phyloP scores from a whole-genome alignment of 768 basidiomycete genomes.

The Trichaptum fuscoviolaceum region DNA sequence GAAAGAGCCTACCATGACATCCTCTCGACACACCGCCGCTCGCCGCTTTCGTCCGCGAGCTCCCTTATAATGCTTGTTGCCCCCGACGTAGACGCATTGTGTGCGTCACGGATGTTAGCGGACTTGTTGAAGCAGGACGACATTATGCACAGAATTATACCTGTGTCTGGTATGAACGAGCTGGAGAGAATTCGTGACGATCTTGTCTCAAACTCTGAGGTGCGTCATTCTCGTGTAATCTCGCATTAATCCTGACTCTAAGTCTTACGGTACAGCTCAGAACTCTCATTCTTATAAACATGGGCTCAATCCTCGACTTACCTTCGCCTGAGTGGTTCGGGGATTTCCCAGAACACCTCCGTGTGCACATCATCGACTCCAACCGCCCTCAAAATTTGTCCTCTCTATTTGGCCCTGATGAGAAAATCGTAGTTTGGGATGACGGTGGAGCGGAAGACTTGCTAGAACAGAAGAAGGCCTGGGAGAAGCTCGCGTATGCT shows the following conservation, averaged over 20 bases:
- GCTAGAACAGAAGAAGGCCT: slow-evolving; percentile 69
- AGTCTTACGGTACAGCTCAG: slow-evolving; percentile 50
- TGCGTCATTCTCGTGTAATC: slow-evolving; percentile 25
- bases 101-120: slow-evolving; percentile 86
- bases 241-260: slow-evolving; percentile 3
- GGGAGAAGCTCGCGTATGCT: slow-evolving; percentile 78
- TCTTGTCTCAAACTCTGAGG: slow-evolving; percentile 62
- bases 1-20: slow-evolving; percentile 69
- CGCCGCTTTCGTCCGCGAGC: slow-evolving; percentile 72
- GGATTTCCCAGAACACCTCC: slow-evolving; percentile 54
- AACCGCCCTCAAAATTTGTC: slow-evolving; percentile 84
- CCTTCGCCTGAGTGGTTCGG: slow-evolving; percentile 73
- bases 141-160: slow-evolving; percentile 83
- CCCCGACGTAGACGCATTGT: slow-evolving; percentile 88
- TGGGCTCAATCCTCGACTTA: slow-evolving; percentile 86
- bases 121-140: slow-evolving; percentile 91
- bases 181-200: slow-evolving; percentile 62
- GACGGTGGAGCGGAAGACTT: slow-evolving; percentile 76
- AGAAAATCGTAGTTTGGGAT: slow-evolving; percentile 87
- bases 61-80: slow-evolving; percentile 83
- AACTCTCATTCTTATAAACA: slow-evolving; percentile 86
- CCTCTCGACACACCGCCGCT: slow-evolving; percentile 63
- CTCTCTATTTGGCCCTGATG: slow-evolving; percentile 74
- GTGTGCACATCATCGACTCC: slow-evolving; percentile 93
- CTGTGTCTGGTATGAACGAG: slow-evolving; percentile 81